Conservation (phyloP, 2,329 filamentous ascomycete species). For the Stachybotrys echinatus region DNA sequence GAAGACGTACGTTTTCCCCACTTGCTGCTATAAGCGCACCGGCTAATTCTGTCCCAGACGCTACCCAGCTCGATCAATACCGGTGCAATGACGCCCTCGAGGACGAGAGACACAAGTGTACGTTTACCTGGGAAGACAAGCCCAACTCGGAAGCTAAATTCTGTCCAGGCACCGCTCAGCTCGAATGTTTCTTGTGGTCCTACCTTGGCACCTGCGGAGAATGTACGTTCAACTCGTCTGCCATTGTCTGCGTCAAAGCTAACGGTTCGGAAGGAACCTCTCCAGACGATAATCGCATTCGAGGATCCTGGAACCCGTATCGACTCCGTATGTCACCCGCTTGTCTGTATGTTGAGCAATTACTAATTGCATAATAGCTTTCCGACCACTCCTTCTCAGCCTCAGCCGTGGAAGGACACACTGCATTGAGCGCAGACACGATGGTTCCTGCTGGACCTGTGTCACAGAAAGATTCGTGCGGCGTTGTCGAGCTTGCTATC, state of each 20-base stretch:
- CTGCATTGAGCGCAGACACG: too few species aligned
- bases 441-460: too few species aligned
- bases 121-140: neutral
- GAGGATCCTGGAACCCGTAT: neutral
- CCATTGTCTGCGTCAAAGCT: constrained; percentile 3
- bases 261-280: constrained; percentile 11
- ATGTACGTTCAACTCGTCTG: constrained; percentile 6
- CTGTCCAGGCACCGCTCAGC: constrained; percentile 1
- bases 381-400: too few species aligned
- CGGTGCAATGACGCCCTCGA: neutral
- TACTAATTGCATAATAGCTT: too few species aligned
- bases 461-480: neutral
- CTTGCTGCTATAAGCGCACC: neutral
- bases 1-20: neutral
- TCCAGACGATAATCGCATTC: neutral
- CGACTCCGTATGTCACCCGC: neutral
- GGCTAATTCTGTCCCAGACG: neutral
- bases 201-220: constrained; percentile 5
- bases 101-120: neutral
- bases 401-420: too few species aligned
- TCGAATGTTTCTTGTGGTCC: constrained; percentile 1
- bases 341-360: too few species aligned
- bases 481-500: neutral
- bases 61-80: neutral
- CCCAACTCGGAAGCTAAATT: constrained; percentile 2